Evolutionary conservation across 768 basidiomycete genomes (phyloP).

Genomic region (Tulasnella sp.): DNA sequence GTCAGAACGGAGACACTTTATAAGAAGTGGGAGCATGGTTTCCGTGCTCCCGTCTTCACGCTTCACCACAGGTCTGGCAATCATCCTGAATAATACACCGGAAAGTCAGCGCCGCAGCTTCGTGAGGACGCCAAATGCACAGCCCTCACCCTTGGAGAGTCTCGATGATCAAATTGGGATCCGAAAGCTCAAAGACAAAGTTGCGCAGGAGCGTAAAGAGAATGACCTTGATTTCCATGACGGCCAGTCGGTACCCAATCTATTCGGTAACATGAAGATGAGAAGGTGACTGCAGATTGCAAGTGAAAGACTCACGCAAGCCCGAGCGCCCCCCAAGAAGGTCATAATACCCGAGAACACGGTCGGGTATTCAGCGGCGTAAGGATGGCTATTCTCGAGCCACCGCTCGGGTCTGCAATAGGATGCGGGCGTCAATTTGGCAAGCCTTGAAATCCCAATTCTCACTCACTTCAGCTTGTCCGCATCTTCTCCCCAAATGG

Average conservation of each 20-base stretch:
- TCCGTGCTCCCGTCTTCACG: not conserved
- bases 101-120: not conserved
- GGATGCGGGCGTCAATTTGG: not conserved
- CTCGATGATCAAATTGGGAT: constrained; percentile 51
- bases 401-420: constrained; percentile 64
- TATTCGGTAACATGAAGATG: constrained; percentile 46
- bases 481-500: constrained; percentile 67
- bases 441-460: not conserved
- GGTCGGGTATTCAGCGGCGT: constrained; percentile 55
- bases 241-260: constrained; percentile 31
- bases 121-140: not conserved
- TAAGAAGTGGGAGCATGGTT: not conserved
- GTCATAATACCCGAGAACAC: constrained; percentile 63
- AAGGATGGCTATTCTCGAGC: constrained; percentile 51
- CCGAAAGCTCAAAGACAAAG: constrained; percentile 59
- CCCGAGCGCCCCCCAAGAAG: constrained; percentile 67
- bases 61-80: not conserved
- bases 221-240: constrained; percentile 46
- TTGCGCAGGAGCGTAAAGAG: constrained; percentile 57
- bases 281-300: constrained; percentile 41
- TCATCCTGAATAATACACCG: not conserved
- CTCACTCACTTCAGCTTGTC: constrained; percentile 56
- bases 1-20: not conserved
- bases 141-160: constrained; percentile 14
- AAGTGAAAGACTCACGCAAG: constrained; percentile 52